These are phyloP conservation scores for Anacardium occidentale DNA, from an alignment of 345 rosid genomes.

Conservation along the genomic window DNA sequence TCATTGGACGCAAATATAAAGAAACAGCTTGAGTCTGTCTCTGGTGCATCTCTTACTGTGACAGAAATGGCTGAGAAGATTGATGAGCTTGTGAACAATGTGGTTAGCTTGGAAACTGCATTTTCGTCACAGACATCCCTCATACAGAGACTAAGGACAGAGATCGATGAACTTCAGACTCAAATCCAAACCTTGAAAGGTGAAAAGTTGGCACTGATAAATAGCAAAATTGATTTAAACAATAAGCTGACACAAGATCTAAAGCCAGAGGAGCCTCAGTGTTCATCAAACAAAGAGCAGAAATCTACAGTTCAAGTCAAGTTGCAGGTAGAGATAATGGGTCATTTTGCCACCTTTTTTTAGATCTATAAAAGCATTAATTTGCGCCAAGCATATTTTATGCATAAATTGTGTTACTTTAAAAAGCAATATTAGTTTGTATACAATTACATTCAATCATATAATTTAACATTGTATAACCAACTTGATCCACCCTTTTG, in stretches of 20 bases:
- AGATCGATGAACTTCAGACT: slow-evolving; percentile 67
- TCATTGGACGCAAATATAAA: slow-evolving; percentile 48
- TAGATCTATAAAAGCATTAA: too few species aligned
- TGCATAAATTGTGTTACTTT: too few species aligned
- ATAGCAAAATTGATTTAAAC: slow-evolving; percentile 42
- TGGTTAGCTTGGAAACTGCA: slow-evolving; percentile 67
- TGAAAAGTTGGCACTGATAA: slow-evolving; percentile 40
- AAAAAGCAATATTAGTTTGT: too few species aligned
- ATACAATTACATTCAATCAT: too few species aligned
- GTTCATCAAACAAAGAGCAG: slow-evolving; percentile 17
- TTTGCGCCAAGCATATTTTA: too few species aligned
- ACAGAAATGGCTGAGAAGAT: slow-evolving; percentile 88
- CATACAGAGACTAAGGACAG: slow-evolving; percentile 59
- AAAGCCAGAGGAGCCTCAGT: slow-evolving; percentile 39
- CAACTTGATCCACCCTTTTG: too few species aligned
- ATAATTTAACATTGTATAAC: too few species aligned
- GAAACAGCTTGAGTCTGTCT: slow-evolving; percentile 54
- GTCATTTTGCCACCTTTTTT: too few species aligned
- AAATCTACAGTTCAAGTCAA: slow-evolving; percentile 25
- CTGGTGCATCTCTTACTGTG: slow-evolving; percentile 40
- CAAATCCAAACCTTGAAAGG: slow-evolving; percentile 64
- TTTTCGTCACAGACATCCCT: slow-evolving; percentile 73
- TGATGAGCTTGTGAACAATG: slow-evolving; percentile 85
- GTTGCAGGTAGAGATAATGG: not conserved
- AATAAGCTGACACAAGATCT: slow-evolving; percentile 45